These are phyloP conservation scores for Suillus sp. DNA, from an alignment of 768 basidiomycete species.

Conservation along the genomic window DNA sequence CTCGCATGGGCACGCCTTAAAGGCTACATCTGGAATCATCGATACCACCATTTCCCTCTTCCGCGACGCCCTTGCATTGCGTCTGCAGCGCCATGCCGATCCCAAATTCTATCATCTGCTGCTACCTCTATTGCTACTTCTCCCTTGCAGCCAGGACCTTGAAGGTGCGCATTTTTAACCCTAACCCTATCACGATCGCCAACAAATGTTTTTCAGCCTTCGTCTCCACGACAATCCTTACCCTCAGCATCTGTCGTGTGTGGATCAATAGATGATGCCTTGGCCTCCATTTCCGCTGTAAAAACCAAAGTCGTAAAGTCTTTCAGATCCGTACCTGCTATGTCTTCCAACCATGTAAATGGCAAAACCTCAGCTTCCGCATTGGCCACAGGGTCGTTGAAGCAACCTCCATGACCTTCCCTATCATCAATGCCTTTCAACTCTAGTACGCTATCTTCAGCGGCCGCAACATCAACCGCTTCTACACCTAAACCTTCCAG, in stretches of 20 bases:
- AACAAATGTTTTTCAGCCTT: no score
- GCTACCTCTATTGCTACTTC: no score
- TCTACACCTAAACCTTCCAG: slow-evolving; percentile 33
- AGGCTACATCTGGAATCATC: no score
- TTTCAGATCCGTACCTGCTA: slow-evolving; percentile 76
- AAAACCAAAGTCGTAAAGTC: slow-evolving; percentile 76
- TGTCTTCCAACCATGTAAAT: slow-evolving; percentile 45
- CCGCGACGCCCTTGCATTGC: no score
- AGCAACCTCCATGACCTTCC: slow-evolving; percentile 30
- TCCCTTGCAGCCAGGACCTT: no score
- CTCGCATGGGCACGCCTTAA: no score
- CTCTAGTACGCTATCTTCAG: slow-evolving; percentile 35
- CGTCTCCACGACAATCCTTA: not conserved
- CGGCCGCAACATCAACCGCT: slow-evolving; percentile 31
- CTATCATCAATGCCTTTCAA: slow-evolving; percentile 27
- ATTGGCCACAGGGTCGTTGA: slow-evolving; percentile 41
- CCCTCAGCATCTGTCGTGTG: slow-evolving; percentile 72
- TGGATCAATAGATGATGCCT: slow-evolving; percentile 84
- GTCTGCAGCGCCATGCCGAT: no score
- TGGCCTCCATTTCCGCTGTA: slow-evolving; percentile 60
- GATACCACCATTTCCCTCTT: no score
- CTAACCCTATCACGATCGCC: no score
- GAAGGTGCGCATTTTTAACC: no score
- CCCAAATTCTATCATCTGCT: no score
- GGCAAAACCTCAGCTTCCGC: slow-evolving; percentile 56